These are phyloP conservation scores for Vachellia pachyceras DNA, from an alignment of 306 rosid species.

Conservation along the genomic window DNA sequence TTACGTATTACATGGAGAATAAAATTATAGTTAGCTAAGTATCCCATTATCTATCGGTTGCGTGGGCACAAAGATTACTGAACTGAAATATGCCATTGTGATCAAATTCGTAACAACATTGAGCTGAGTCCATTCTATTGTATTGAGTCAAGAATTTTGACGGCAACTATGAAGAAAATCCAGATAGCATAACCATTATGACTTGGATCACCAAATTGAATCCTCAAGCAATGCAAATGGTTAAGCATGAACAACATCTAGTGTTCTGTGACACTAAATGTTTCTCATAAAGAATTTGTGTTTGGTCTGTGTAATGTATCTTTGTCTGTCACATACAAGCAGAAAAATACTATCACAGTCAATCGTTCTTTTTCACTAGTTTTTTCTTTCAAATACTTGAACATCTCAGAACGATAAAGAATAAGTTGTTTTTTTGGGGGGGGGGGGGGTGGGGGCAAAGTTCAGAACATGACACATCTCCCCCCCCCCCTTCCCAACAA, in stretches of 20 bases:
- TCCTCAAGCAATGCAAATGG: background rate
- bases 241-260: background rate
- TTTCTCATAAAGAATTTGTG: background rate
- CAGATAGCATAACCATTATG: background rate
- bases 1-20: background rate
- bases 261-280: background rate
- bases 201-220: background rate
- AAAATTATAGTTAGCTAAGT: background rate
- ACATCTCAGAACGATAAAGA: background rate
- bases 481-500: too few species aligned
- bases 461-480: too few species aligned
- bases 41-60: background rate
- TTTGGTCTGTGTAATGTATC: background rate
- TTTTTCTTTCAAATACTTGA: background rate
- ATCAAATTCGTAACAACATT: background rate
- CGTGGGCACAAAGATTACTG: too few species aligned
- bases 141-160: background rate
- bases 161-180: background rate
- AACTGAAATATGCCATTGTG: background rate
- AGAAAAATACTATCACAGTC: conserved; percentile 2
- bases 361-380: background rate
- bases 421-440: too few species aligned
- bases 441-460: too few species aligned
- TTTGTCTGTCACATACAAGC: background rate
- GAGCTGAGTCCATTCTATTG: background rate